These are phyloP conservation scores for Candida silvicultrix DNA, from an alignment of 805 yeast species.

Conservation along the genomic window DNA sequence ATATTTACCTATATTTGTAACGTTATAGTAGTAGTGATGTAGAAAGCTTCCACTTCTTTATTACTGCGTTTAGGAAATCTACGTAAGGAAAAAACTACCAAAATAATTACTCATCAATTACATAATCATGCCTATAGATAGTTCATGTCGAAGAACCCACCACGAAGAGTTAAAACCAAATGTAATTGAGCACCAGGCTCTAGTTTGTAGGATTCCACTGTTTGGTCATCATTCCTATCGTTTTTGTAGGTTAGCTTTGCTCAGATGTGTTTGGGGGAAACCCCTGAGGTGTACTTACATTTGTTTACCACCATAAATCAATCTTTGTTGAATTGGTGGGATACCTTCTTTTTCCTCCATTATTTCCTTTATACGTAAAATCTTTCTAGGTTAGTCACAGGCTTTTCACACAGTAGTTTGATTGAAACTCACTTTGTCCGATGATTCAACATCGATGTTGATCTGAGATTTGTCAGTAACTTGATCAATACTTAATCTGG, in stretches of 20 bases:
- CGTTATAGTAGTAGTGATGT: too few species aligned
- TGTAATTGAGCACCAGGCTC: conserved; percentile 84
- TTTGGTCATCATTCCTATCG: conserved; percentile 62
- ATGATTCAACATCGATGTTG: conserved; percentile 65
- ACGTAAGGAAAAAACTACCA: neutral
- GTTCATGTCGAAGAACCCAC: conserved; percentile 50
- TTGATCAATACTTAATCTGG: neutral
- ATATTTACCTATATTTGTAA: neutral
- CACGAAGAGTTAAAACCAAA: conserved; percentile 87
- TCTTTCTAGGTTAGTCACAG: conserved; percentile 30
- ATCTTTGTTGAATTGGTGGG: conserved; percentile 92
- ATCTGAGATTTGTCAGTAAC: conserved; percentile 32
- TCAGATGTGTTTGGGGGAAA: neutral
- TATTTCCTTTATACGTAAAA: conserved; percentile 77
- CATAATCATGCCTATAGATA: conserved; percentile 5
- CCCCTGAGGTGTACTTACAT: conserved; percentile 52
- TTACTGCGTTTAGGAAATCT: neutral
- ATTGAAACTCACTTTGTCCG: conserved; percentile 54
- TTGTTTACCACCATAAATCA: conserved; percentile 87
- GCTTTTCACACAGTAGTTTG: too few species aligned
- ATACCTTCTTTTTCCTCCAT: conserved; percentile 96
- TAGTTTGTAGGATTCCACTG: conserved; percentile 68
- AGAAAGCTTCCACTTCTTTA: too few species aligned
- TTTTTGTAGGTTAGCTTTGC: conserved; percentile 5
- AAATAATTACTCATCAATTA: neutral